Evolutionary conservation across 208 protist genomes (phyloP), one percentile per base, ranked within the genome.

Genomic region (Trypanosoma vivax): DNA sequence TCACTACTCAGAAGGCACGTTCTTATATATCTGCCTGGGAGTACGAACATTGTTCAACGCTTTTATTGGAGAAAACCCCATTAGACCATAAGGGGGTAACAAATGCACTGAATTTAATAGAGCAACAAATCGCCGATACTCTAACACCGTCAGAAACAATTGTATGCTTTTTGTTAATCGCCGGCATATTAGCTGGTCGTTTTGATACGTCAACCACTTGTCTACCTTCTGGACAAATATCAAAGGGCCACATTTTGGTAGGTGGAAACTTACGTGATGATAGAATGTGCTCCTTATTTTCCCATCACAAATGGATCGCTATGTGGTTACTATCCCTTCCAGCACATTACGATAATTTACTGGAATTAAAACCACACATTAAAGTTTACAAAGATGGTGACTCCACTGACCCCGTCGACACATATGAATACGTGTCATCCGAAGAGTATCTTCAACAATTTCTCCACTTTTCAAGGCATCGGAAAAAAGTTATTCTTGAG

Each of bases 271-370:
- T n/a, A n/a, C n/a, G n/a, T n/a, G n/a, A n/a, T n/a, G n/a, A n/a
- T n/a, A n/a, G n/a, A n/a, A n/a, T n/a, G n/a, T n/a, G n/a, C n/a
- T n/a, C n/a, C n/a, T n/a, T n/a, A 63, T 59, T 63, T 2, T 76
- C 76, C 58, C 70, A 78, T 45, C 84, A 81, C 34, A 46, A 51
- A 28, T 93, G 86, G 82, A 86, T 90, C 76, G 59, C 55, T 30
- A 42, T 37, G 50, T 94, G 86, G 83, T 53, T 94, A 39, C 52
- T 60, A 24, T 67, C 66, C 2, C 62, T 94, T 50, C 86, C 86
- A 21, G 25, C 48, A 7, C 61, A 63, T 45, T 90, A 88, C 54
- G 78, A 94, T 59, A 94, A 94, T 61, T 67, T 90, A 29, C 69
- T 94, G 11, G 86, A 94, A 59, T 69, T 94, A 7, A 23, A 19